phyloP scores from a whole-genome alignment of 768 basidiomycete species.

The Coprinopsis strossmayeri region DNA sequence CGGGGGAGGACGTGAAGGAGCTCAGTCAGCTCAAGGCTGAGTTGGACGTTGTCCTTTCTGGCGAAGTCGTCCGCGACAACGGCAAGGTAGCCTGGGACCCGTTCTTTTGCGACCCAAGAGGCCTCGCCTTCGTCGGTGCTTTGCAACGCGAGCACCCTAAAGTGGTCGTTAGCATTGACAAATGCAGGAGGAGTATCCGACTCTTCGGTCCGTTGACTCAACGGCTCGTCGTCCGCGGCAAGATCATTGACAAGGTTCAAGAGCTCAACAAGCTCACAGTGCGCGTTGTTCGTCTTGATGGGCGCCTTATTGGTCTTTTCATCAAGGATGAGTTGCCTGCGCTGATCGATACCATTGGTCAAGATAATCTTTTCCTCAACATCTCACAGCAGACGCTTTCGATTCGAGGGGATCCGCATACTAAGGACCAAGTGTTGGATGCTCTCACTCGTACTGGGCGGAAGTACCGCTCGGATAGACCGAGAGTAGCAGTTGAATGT shows the following conservation, averaged over 20 bases:
- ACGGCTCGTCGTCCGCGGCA: constrained; percentile 34
- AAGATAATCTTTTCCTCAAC: constrained; percentile 52
- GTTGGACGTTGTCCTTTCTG: constrained; percentile 55
- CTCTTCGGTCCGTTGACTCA: constrained; percentile 44
- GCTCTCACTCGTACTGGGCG: constrained; percentile 29
- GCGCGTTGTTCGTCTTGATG: constrained; percentile 40
- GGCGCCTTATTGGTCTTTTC: constrained; percentile 39
- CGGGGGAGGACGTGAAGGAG: constrained; percentile 40
- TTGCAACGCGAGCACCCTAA: constrained; percentile 32
- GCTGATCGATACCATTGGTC: constrained; percentile 45
- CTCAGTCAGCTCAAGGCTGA: constrained; percentile 52
- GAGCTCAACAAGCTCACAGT: constrained; percentile 36
- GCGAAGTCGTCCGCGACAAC: constrained; percentile 48
- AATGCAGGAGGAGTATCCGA: constrained; percentile 35
- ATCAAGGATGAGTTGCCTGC: constrained; percentile 36
- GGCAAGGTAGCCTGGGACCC: constrained; percentile 58
- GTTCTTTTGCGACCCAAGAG: constrained; percentile 43
- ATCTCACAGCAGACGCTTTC: constrained; percentile 32
- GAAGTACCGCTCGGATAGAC: constrained; percentile 14
- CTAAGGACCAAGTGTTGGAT: constrained; percentile 36
- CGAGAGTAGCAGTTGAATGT: constrained; percentile 27
- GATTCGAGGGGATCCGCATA: constrained; percentile 49
- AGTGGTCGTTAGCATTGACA: constrained; percentile 39
- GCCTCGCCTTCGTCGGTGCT: constrained; percentile 36
- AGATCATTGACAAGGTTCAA: constrained; percentile 40